Percentiles rank a stretch among this genome's conserved stretches.
phyloP scores from a whole-genome alignment of 1,284 basidiomycete species.

The Cutaneotrichosporon sp. region DNA sequence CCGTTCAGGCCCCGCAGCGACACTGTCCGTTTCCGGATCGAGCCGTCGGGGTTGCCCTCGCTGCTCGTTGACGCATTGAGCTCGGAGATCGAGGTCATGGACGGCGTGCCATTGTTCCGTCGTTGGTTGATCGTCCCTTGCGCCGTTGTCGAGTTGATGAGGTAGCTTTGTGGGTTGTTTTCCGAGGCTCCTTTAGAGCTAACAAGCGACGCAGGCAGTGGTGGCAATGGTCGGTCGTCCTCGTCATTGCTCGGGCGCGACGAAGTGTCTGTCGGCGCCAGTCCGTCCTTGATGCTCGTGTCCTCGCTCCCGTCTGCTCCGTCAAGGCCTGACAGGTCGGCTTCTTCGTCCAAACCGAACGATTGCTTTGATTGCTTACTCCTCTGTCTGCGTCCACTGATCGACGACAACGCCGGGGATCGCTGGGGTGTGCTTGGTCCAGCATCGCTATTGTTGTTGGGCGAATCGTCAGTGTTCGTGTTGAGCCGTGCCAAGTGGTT shows the following conservation, averaged over 20 bases:
- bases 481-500: background rate
- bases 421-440: slow-evolving; percentile 16
- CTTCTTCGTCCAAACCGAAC: slow-evolving; percentile 37
- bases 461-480: slow-evolving; percentile 9
- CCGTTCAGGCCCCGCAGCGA: slow-evolving; percentile 16
- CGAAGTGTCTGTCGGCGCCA: slow-evolving; percentile 8
- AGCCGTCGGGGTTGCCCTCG: slow-evolving; percentile 10
- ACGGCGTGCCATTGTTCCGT: slow-evolving; percentile 25
- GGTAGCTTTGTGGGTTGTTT: slow-evolving; percentile 12
- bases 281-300: slow-evolving; percentile 4
- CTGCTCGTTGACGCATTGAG: slow-evolving; percentile 17
- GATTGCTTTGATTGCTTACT: slow-evolving; percentile 24
- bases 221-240: slow-evolving; percentile 29
- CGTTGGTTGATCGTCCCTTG: slow-evolving; percentile 45
- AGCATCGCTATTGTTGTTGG: slow-evolving; percentile 10
- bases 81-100: slow-evolving; percentile 24
- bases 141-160: slow-evolving; percentile 39
- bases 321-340: slow-evolving; percentile 33
- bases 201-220: slow-evolving; percentile 21
- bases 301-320: slow-evolving; percentile 25
- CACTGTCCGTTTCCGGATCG: slow-evolving; percentile 14
- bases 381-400: slow-evolving; percentile 9
- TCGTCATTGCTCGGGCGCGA: slow-evolving; percentile 12
- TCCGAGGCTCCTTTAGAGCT: background rate
- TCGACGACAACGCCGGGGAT: slow-evolving; percentile 14